Evolutionary conservation across 495 filamentous ascomycete species (phyloP).

Genomic region (Aspergillus nidulans): DNA sequence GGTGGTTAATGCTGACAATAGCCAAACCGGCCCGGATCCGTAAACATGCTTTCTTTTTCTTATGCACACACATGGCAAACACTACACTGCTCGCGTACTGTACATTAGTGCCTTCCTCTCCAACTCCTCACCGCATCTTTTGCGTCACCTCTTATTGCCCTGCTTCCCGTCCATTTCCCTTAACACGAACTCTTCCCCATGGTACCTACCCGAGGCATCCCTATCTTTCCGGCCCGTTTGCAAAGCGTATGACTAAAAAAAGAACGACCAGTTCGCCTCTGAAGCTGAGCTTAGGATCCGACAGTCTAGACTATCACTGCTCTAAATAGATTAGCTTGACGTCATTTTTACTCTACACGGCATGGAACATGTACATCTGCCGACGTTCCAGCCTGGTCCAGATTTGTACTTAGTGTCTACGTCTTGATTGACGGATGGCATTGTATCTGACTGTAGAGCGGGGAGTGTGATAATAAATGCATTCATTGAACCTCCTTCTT

Average conservation of each 20-base stretch:
- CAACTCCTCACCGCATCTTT: constrained; percentile 21
- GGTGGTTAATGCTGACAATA: background rate
- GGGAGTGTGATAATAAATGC: too few species aligned
- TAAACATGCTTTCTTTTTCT: constrained; percentile 15
- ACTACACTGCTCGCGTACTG: background rate
- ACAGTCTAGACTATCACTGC: background rate
- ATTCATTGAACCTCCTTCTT: too few species aligned
- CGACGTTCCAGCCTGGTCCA: background rate
- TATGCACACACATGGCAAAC: constrained; percentile 2
- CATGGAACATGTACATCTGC: background rate
- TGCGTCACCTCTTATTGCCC: constrained; percentile 13
- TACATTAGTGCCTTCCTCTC: background rate
- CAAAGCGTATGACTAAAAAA: background rate
- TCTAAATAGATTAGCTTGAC: background rate
- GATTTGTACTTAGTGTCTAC: background rate
- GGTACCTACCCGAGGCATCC: background rate
- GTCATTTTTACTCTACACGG: background rate
- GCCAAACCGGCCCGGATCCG: background rate
- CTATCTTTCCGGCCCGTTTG: background rate
- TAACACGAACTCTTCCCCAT: background rate
- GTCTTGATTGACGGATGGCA: too few species aligned
- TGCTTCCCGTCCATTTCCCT: constrained; percentile 7
- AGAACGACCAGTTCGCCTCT: background rate
- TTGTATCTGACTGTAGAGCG: too few species aligned
- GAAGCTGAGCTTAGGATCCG: too few species aligned